Evolutionary conservation across 495 filamentous ascomycete species (phyloP), one percentile per base, ranked within the genome.

Genomic region (Aspergillus nidulans): DNA sequence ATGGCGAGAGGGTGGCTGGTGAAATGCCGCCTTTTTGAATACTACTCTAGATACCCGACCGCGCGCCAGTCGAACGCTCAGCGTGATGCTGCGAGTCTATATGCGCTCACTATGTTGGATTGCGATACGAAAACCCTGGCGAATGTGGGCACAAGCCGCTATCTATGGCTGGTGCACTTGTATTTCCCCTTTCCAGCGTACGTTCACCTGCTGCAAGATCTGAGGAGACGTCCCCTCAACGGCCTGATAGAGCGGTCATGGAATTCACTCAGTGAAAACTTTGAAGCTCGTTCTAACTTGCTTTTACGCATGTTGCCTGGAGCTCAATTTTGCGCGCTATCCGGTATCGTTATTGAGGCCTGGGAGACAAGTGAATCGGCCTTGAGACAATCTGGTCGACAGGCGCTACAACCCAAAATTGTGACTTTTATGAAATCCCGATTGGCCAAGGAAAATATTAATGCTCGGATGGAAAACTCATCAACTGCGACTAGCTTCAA

Each of bases 171-270:
- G 0, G 12, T 62, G 19, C 58, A 69, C 0, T 65, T 69, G 20
- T 51, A 83, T 58, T 83, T 84, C 60, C 82, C 80, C 6, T 76
- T 83, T 38, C 73, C 73, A 0, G 77, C 72, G 6, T 84, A 82
- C 56, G 52, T 79, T 16, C 70, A 81, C 28, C 48, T 81, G n/a
- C 43, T 73, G 4, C 71, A 81, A 56, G 69, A 79, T 36, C 49
- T 83, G 40, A 68, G 59, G 40, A 64, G 55, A 49, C 68, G 71
- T 25, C 77, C 79, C 42, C 10, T 50, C 13, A 38, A 51, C 9
- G 38, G 62, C 6, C 61, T 72, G 7, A 67, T 72, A 20, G 57
- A 63, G 49, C 23, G 62, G 23, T 67, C 67, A 6, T 85, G 81
- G 81, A 56, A 73, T 9, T 47, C 66, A 1, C 76, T 83, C 73